A percentile compares a stretch with the other conserved stretches of the same genome.
Evolutionary conservation across 176 grass and related monocot species (phyloP).

Genomic region (Musa schizocarpa): DNA sequence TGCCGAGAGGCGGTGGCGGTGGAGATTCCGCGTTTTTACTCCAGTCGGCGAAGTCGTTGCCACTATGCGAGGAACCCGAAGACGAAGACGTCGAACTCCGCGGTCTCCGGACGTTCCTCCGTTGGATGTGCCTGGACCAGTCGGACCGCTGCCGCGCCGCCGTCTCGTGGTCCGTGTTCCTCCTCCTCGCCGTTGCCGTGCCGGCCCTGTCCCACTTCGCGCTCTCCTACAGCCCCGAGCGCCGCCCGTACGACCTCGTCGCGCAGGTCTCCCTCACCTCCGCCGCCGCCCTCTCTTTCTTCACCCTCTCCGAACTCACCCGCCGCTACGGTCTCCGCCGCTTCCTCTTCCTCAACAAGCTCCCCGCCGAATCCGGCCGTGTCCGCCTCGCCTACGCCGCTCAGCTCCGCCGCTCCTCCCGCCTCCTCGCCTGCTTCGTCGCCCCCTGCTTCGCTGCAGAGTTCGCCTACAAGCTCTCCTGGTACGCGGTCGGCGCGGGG

Average conservation of each 20-base stretch:
- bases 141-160: slow-evolving; percentile 16
- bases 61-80: slow-evolving; percentile 18
- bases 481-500: slow-evolving; percentile 62
- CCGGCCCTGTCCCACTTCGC: slow-evolving; percentile 49
- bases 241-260: slow-evolving; percentile 45
- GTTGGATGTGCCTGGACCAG: slow-evolving; percentile 89
- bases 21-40: slow-evolving; percentile 31
- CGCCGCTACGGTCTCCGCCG: slow-evolving; percentile 60
- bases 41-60: slow-evolving; percentile 12
- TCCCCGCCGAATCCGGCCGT: slow-evolving; percentile 42
- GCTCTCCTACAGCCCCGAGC: slow-evolving; percentile 35
- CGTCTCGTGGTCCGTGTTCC: slow-evolving; percentile 54
- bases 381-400: slow-evolving; percentile 48
- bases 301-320: slow-evolving; percentile 56
- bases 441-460: slow-evolving; percentile 72
- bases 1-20: neutral
- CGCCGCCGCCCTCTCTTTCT: slow-evolving; percentile 37
- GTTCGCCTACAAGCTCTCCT: slow-evolving; percentile 70
- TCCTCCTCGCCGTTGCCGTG: slow-evolving; percentile 28
- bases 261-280: slow-evolving; percentile 67
- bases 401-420: slow-evolving; percentile 59
- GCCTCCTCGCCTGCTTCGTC: slow-evolving; percentile 64
- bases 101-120: slow-evolving; percentile 61
- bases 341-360: slow-evolving; percentile 82
- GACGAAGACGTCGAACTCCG: slow-evolving; percentile 47